phyloP scores from a whole-genome alignment of 2,329 filamentous ascomycete genomes.

The Botryotinia convoluta region DNA sequence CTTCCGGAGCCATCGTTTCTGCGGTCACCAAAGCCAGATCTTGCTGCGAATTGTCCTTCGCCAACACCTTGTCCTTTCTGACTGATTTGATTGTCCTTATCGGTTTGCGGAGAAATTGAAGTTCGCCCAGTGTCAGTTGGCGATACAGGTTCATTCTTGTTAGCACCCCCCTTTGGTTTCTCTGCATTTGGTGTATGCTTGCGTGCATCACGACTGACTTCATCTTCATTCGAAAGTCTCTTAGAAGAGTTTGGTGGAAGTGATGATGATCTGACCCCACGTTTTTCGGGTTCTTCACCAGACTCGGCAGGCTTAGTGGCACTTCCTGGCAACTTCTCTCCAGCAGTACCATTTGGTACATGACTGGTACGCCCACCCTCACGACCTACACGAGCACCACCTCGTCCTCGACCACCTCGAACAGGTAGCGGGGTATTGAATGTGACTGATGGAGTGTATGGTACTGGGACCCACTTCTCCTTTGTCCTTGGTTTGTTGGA shows the following conservation, averaged over 20 bases:
- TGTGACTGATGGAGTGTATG: constrained; percentile 78
- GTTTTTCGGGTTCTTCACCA: constrained; percentile 28
- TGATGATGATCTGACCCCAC: constrained; percentile 33
- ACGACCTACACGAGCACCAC: constrained; percentile 42
- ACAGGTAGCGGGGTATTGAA: constrained; percentile 82
- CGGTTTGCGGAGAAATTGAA: constrained; percentile 37
- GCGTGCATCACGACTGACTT: constrained; percentile 29
- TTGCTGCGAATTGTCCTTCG: constrained; percentile 32
- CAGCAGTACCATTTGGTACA: constrained; percentile 26
- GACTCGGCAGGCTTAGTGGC: constrained; percentile 20
- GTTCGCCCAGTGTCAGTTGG: constrained; percentile 36
- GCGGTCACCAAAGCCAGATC: constrained; percentile 32
- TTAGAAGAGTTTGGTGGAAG: constrained; percentile 35
- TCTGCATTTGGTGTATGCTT: constrained; percentile 32
- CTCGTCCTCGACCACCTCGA: constrained; percentile 52
- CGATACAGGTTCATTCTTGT: constrained; percentile 29
- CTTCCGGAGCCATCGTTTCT: constrained; percentile 33
- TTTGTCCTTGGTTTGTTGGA: constrained; percentile 61
- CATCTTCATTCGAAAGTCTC: constrained; percentile 28
- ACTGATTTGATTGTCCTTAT: constrained; percentile 32
- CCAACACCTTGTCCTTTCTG: constrained; percentile 23
- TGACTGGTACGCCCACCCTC: constrained; percentile 42
- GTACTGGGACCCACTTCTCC: constrained; percentile 80
- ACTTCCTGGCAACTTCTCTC: constrained; percentile 33
- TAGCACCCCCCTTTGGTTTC: constrained; percentile 29